Percentiles rank a stretch among this genome's conserved stretches.
These are phyloP conservation scores for Penicillium canariense DNA, from an alignment of 495 filamentous ascomycete species.

Conservation along the genomic window DNA sequence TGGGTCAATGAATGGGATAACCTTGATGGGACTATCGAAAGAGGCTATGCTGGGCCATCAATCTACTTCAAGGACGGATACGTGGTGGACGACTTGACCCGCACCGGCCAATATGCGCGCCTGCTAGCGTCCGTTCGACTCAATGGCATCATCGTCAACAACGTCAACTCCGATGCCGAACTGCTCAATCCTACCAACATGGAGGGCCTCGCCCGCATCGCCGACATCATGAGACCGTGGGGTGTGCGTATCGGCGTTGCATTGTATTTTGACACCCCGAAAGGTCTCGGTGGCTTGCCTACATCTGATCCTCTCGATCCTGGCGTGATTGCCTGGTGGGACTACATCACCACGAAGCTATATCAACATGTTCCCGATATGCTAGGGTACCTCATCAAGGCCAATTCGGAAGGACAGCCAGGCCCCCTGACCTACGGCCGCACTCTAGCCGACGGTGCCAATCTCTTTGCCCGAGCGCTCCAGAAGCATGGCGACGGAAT, in stretches of 20 bases:
- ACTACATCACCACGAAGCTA: slow-evolving; percentile 51
- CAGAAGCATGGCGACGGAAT: slow-evolving; percentile 55
- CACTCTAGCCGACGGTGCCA: slow-evolving; percentile 63
- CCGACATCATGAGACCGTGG: slow-evolving; percentile 60
- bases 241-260: slow-evolving; percentile 62
- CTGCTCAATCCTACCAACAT: slow-evolving; percentile 56
- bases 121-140: slow-evolving; percentile 63
- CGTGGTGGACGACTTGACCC: slow-evolving; percentile 52
- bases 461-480: slow-evolving; percentile 59
- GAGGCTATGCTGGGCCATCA: slow-evolving; percentile 62
- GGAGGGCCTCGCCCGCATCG: slow-evolving; percentile 56
- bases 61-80: slow-evolving; percentile 60
- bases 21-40: slow-evolving; percentile 62
- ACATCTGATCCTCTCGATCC: slow-evolving; percentile 63
- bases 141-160: slow-evolving; percentile 65
- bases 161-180: slow-evolving; percentile 62
- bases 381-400: slow-evolving; percentile 66
- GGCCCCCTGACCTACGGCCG: slow-evolving; percentile 65
- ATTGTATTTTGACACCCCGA: slow-evolving; percentile 63
- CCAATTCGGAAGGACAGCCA: slow-evolving; percentile 66
- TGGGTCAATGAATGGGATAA: slow-evolving; percentile 75
- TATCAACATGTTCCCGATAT: slow-evolving; percentile 60
- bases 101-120: slow-evolving; percentile 59
- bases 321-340: slow-evolving; percentile 58
- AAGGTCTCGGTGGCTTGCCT: slow-evolving; percentile 48